phyloP scores from a whole-genome alignment of 352 stramenopile genomes.

The Phytopythium cucurbitacearum region DNA sequence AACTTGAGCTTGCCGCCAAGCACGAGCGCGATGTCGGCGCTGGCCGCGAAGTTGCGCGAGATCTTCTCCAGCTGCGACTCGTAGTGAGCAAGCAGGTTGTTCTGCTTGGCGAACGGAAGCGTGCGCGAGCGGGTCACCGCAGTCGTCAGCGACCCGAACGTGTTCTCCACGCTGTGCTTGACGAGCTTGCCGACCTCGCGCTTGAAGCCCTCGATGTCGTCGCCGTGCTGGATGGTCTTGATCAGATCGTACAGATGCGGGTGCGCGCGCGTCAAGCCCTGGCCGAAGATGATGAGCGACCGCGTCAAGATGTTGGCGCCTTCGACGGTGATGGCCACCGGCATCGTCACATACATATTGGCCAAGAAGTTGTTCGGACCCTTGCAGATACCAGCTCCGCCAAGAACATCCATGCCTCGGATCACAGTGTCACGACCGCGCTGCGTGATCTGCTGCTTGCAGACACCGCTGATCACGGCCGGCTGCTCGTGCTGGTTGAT shows the following conservation, averaged over 20 bases:
- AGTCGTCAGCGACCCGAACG: constrained; percentile 81
- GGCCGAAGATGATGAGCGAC: constrained; percentile 97
- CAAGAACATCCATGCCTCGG: constrained; percentile 97
- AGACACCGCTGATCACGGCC: constrained; percentile 97
- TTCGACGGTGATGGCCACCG: constrained; percentile 97
- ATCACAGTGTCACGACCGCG: constrained; percentile 94
- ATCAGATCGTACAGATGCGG: constrained; percentile 98
- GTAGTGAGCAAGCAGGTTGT: constrained; percentile 92
- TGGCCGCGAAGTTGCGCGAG: constrained; percentile 96
- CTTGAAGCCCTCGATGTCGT: constrained; percentile 93
- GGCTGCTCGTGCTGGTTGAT: constrained; percentile 98
- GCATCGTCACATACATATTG: constrained; percentile 95
- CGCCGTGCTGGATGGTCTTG: constrained; percentile 93
- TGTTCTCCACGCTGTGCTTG: constrained; percentile 92
- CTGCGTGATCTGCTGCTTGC: constrained; percentile 99
- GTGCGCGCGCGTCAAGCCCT: constrained; percentile 96
- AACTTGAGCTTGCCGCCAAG: constrained; percentile 98
- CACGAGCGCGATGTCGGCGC: constrained; percentile 93
- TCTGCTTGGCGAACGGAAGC: constrained; percentile 66
- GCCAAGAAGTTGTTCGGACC: constrained; percentile 96
- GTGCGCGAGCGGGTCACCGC: constrained; percentile 87
- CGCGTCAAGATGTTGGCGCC: constrained; percentile 98
- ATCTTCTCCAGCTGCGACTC: constrained; percentile 97
- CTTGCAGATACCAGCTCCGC: constrained; percentile 95
- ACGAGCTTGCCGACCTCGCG: constrained; percentile 94